Percentiles rank a stretch among this genome's conserved stretches.
These are phyloP conservation scores for Saussurea involucrata DNA, from an alignment of 129 eudicot species.

Conservation along the genomic window DNA sequence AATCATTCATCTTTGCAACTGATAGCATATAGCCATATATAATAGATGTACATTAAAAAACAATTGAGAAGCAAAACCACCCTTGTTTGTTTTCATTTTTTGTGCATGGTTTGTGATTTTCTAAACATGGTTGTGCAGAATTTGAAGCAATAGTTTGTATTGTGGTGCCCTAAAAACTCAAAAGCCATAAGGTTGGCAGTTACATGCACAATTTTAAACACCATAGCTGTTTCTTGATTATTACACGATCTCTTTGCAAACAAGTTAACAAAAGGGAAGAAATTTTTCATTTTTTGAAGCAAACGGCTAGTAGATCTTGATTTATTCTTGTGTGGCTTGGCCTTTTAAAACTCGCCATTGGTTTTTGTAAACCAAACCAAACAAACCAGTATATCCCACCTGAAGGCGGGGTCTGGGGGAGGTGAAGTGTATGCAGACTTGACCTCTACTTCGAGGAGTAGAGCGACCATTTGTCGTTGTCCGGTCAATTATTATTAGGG, in stretches of 20 bases:
- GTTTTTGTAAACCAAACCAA: no score
- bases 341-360: neutral
- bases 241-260: constrained; percentile 9
- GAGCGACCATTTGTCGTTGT: neutral
- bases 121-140: constrained; percentile 3
- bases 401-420: no score
- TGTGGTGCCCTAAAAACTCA: neutral
- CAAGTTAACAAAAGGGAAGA: constrained; percentile 13
- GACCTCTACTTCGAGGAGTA: neutral
- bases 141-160: constrained; percentile 1
- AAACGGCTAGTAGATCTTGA: neutral
- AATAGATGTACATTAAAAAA: constrained; percentile 16
- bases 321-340: neutral
- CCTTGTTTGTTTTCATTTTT: neutral
- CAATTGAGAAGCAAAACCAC: constrained; percentile 6
- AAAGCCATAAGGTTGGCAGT: neutral
- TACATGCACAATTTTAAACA: neutral
- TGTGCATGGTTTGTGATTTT: constrained; percentile 23
- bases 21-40: constrained; percentile 24
- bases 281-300: neutral
- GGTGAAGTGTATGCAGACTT: neutral
- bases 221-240: neutral
- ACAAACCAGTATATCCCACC: no score
- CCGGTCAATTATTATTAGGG: neutral
- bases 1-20: constrained; percentile 20